A percentile compares a stretch with the other conserved stretches of the same genome.
Evolutionary conservation across 306 rosid species (phyloP).

Genomic region (Erythrophleum fordii): DNA sequence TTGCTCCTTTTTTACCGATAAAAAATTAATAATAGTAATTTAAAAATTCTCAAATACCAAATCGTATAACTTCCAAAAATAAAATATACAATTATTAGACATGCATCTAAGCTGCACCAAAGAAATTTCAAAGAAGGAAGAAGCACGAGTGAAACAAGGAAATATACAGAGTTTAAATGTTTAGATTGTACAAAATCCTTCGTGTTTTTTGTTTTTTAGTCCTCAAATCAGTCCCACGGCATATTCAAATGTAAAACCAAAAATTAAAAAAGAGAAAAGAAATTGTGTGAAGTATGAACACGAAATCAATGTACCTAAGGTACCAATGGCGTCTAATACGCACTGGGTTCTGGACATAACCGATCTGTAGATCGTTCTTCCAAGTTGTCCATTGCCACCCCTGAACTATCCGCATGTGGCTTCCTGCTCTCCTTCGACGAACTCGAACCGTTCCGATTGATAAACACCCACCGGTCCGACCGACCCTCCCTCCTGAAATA

Average conservation of each 20-base stretch:
- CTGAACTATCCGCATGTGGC: background rate
- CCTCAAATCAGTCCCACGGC: background rate
- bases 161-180: background rate
- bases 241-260: background rate
- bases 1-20: too few species aligned
- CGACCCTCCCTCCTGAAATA: constrained; percentile 16
- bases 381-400: constrained; percentile 9
- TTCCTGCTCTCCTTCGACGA: background rate
- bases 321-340: background rate
- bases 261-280: background rate
- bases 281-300: background rate
- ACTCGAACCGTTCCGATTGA: constrained; percentile 42
- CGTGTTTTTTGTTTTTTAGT: too few species aligned
- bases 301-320: background rate
- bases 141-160: too few species aligned
- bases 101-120: too few species aligned
- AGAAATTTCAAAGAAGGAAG: too few species aligned
- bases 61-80: too few species aligned
- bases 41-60: too few species aligned
- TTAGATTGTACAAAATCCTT: too few species aligned
- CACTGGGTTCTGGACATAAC: constrained; percentile 26
- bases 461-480: constrained; percentile 40
- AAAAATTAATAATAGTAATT: too few species aligned
- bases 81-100: too few species aligned
- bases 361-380: constrained; percentile 61